Base-by-base conservation (phyloP, 129 eudicot species). In the Centaurea solstitialis region DNA sequence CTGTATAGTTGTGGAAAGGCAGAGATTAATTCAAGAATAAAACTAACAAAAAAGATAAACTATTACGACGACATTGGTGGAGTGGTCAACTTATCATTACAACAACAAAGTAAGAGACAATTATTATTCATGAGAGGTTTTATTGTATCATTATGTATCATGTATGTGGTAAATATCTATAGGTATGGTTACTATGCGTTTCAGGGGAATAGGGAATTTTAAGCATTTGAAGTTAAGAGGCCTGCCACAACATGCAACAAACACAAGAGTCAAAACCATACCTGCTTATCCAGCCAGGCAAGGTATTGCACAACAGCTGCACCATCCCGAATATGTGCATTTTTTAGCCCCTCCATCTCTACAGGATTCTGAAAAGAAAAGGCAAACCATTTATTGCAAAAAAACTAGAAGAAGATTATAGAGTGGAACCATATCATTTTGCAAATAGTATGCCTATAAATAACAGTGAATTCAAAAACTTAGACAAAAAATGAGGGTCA, bases 241-340 rank as follows among this genome's bases (percentile, higher is more conserved):
- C 5, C 65, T 72, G 15, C 13, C 40, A 21, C 22, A 40, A 9
- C 64, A 40, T 67, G 33, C 66, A 81, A 7, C 18, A 62, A n/a
- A 57, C 45, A 33, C 71, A 33, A 21, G 38, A 17, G 45, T 33
- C 10, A 61, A 80, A 71, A 37, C 62, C 10, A 5, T 76, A 88
- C 98, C 99, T 93, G 99, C 80, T 87, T 88, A 90, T 96, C 99
- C 77, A 96, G 89, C 99, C 99, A 96, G 53, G 88, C 91, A 88
- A 93, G 88, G 86, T 87, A 96, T 70, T 96, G 99, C 84, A 96
- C 99, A 78, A 96, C 90, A 76, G 99, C 99, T 47, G 99, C 98
- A 82, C 99, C 99, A 89, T 96, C 99, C 38, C 99, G 89, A 28
- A 96, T 85, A 85, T 96, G 99, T 26, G 92, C 92, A 45, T 96